phyloP scores from a whole-genome alignment of 352 stramenopile genomes.

The Phytophthora meadii region DNA sequence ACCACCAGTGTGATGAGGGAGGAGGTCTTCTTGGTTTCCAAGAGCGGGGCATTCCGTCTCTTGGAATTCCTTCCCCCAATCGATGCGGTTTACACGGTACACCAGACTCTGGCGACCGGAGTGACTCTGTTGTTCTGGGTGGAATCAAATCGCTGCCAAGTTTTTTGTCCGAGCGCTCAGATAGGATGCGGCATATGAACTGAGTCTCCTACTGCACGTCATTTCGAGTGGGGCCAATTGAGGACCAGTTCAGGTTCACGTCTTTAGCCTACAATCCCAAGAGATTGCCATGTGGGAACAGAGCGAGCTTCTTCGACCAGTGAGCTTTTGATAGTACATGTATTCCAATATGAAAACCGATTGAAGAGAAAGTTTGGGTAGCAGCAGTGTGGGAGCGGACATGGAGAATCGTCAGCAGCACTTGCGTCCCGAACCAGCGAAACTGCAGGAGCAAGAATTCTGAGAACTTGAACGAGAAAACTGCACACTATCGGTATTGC shows the following conservation, averaged over 20 bases:
- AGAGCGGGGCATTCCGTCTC: conserved; percentile 2
- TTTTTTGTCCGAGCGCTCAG: conserved; percentile 8
- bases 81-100: neutral
- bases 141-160: conserved; percentile 8
- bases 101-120: too few species aligned
- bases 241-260: neutral
- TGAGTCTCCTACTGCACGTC: conserved; percentile 4
- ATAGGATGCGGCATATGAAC: conserved; percentile 3
- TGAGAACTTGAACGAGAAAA: too few species aligned
- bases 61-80: neutral
- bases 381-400: too few species aligned
- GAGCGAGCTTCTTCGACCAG: neutral
- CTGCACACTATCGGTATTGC: too few species aligned
- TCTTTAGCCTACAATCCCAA: conserved; percentile 3
- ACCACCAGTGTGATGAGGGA: neutral
- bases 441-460: too few species aligned
- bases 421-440: too few species aligned
- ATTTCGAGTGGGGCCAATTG: conserved; percentile 3
- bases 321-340: too few species aligned
- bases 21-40: neutral
- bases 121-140: neutral
- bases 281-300: neutral
- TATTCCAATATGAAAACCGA: too few species aligned
- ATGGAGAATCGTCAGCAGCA: too few species aligned
- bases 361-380: too few species aligned